These are phyloP conservation scores for Quercus mongolica DNA, from an alignment of 306 rosid species.

Conservation along the genomic window DNA sequence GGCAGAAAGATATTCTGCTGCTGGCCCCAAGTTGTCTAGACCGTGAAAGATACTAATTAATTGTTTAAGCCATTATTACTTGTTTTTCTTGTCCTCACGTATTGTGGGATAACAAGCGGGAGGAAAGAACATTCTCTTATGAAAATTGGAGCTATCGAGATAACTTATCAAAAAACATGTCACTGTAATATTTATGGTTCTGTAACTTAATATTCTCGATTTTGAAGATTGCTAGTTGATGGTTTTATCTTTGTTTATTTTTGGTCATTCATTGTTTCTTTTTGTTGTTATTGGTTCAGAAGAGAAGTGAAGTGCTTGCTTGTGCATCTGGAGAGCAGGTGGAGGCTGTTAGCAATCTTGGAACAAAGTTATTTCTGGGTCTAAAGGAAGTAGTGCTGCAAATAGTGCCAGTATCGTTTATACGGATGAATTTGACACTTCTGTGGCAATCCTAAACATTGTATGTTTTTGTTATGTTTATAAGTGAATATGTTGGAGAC, in stretches of 20 bases:
- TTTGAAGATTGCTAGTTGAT: conserved; percentile 20
- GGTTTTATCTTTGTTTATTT: conserved; percentile 11
- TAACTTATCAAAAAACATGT: background rate
- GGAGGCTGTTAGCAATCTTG: conserved; percentile 49
- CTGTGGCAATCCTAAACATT: conserved; percentile 55
- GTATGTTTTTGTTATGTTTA: conserved; percentile 34
- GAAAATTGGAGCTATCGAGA: background rate
- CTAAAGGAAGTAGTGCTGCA: conserved; percentile 60
- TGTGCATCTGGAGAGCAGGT: conserved; percentile 64
- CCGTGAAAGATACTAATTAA: background rate
- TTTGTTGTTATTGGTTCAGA: conserved; percentile 48
- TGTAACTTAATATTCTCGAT: background rate
- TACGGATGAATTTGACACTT: conserved; percentile 82
- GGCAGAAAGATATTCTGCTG: background rate
- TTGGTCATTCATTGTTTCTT: conserved; percentile 20
- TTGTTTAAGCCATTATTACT: background rate
- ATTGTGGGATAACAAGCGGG: background rate
- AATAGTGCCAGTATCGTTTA: conserved; percentile 41
- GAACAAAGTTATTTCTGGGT: conserved; percentile 56
- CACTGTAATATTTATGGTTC: background rate
- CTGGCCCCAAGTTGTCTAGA: background rate
- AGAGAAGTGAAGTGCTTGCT: conserved; percentile 63
- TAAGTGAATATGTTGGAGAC: background rate
- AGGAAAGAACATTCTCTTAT: background rate
- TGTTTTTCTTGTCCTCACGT: background rate